Conservation (phyloP, 805 yeast species). For the Scheffersomyces coipomensis region DNA sequence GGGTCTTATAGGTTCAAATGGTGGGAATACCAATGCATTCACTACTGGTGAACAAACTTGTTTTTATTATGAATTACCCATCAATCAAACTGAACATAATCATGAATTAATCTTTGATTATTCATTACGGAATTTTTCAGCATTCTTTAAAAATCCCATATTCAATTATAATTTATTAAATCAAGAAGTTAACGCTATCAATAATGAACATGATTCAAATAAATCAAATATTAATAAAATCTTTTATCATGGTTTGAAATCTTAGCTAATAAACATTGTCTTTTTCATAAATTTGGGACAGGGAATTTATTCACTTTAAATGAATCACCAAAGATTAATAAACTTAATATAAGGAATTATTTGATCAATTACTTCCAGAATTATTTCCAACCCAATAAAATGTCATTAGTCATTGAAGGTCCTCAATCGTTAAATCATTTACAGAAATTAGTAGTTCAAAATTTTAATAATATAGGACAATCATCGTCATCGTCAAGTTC, state of each 20-base stretch:
- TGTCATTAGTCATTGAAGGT: constrained; percentile 61
- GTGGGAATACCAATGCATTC: constrained; percentile 65
- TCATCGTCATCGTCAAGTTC: too few relatives aligned
- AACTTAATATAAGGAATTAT: constrained; percentile 25
- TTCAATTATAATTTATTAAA: constrained; percentile 42
- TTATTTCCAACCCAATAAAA: constrained; percentile 46
- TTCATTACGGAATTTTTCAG: constrained; percentile 49
- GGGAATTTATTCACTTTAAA: constrained; percentile 58
- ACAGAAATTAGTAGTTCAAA: constrained; percentile 46
- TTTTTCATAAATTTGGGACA: constrained; percentile 62
- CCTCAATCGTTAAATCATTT: constrained; percentile 63
- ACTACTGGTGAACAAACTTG: constrained; percentile 69
- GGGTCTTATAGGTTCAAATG: constrained; percentile 40
- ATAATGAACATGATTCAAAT: constrained; percentile 67
- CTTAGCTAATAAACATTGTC: constrained; percentile 49
- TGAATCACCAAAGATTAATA: constrained; percentile 23
- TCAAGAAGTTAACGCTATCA: constrained; percentile 58
- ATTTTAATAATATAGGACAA: constrained; percentile 41
- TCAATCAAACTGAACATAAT: constrained; percentile 21
- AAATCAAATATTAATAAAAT: constrained; percentile 41
- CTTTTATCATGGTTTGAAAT: constrained; percentile 56
- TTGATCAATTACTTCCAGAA: constrained; percentile 38
- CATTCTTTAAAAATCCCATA: constrained; percentile 49
- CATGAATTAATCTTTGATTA: constrained; percentile 42
- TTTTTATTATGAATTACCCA: constrained; percentile 62